A percentile compares a stretch with the other conserved stretches of the same genome.
phyloP scores from a whole-genome alignment of 768 basidiomycete species.

The Russula dissimulans region DNA sequence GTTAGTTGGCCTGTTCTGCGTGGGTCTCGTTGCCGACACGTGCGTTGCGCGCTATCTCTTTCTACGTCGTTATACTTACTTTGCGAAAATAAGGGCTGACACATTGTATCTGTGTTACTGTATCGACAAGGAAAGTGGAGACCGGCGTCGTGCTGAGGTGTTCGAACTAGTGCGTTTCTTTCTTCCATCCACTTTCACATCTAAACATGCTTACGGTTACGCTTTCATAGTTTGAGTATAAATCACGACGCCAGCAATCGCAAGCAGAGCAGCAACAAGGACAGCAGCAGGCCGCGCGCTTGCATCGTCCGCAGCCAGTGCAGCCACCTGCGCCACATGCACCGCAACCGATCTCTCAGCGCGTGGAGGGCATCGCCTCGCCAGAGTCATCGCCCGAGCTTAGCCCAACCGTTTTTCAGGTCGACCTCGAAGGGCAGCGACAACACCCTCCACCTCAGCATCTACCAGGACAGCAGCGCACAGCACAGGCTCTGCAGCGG shows the following conservation, averaged over 20 bases:
- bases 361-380: conserved; percentile 16
- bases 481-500: conserved; percentile 2
- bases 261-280: conserved; percentile 1
- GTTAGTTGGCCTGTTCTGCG: conserved; percentile 74
- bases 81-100: conserved; percentile 39
- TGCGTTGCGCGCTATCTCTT: conserved; percentile 26
- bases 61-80: background rate
- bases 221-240: conserved; percentile 15
- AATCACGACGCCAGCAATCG: conserved; percentile 5
- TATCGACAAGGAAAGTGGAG: conserved; percentile 49
- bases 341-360: conserved; percentile 18
- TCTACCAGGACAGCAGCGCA: background rate
- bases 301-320: conserved; percentile 8
- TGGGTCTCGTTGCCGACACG: conserved; percentile 73
- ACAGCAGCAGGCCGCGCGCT: background rate
- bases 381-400: conserved; percentile 18
- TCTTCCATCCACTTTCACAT: background rate
- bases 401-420: conserved; percentile 6
- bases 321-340: conserved; percentile 4
- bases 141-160: conserved; percentile 43
- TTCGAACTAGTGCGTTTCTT: conserved; percentile 41
- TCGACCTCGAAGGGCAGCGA: conserved; percentile 7
- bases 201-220: background rate
- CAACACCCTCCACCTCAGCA: background rate
- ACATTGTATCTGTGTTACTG: conserved; percentile 60